Percentiles rank a stretch among this genome's conserved stretches.
These are phyloP conservation scores for Aspergillus niger DNA, from an alignment of 2,329 filamentous ascomycete species.

Conservation along the genomic window DNA sequence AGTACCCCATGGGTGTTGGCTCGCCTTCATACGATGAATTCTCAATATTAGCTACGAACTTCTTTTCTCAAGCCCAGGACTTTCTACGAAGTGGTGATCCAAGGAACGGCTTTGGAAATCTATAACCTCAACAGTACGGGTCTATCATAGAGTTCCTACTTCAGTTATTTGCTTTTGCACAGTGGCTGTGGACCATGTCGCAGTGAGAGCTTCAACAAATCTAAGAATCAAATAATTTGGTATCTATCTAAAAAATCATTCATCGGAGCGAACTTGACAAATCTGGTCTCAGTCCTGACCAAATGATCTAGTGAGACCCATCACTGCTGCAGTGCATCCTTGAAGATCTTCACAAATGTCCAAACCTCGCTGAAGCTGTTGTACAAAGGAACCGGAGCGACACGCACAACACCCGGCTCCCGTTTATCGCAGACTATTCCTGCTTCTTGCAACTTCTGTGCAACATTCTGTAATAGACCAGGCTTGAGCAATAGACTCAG, in stretches of 20 bases:
- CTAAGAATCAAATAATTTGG: neutral
- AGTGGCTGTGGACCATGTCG: neutral
- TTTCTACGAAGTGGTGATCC: conserved; percentile 43
- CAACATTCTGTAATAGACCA: conserved; percentile 70
- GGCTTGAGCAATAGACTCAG: conserved; percentile 71
- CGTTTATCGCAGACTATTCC: conserved; percentile 80
- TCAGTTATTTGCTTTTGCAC: no score
- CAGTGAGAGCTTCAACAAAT: neutral
- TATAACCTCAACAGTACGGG: conserved; percentile 19
- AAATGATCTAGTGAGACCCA: neutral
- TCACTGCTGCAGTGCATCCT: conserved; percentile 28
- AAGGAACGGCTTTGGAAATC: conserved; percentile 38
- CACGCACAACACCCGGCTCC: conserved; percentile 78
- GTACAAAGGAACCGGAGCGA: conserved; percentile 80
- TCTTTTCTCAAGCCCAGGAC: conserved; percentile 50
- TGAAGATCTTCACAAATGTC: conserved; percentile 51
- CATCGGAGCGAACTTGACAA: neutral
- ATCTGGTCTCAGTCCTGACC: no score
- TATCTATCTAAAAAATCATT: neutral
- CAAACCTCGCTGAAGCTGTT: conserved; percentile 75
- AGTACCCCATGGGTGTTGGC: conserved; percentile 22
- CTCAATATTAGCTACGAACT: conserved; percentile 51
- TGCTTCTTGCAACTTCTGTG: conserved; percentile 63
- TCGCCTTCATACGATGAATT: conserved; percentile 45
- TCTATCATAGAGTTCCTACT: neutral